These are phyloP conservation scores for Trametes coccinea DNA, from an alignment of 768 basidiomycete species.

Conservation along the genomic window DNA sequence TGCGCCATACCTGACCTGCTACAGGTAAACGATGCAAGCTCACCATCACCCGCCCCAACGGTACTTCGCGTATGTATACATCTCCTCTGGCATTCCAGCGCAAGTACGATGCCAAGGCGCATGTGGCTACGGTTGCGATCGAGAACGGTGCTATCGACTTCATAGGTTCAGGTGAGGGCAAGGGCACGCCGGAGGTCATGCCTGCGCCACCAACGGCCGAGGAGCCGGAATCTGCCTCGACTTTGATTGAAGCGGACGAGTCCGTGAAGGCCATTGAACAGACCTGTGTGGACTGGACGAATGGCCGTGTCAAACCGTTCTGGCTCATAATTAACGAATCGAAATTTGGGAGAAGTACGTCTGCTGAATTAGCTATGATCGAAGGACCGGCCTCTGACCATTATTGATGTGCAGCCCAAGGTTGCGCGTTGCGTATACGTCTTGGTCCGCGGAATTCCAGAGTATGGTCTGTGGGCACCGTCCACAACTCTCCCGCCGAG, in stretches of 20 bases:
- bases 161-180: conserved; percentile 46
- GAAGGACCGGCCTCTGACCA: conserved; percentile 22
- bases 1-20: background rate
- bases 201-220: conserved; percentile 8
- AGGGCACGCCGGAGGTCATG: conserved; percentile 34
- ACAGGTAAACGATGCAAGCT: conserved; percentile 63
- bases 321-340: conserved; percentile 55
- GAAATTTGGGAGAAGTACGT: conserved; percentile 44
- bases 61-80: conserved; percentile 51
- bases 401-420: conserved; percentile 34
- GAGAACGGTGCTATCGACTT: conserved; percentile 64
- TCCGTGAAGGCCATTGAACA: conserved; percentile 48
- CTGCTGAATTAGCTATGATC: conserved; percentile 22
- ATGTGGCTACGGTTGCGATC: conserved; percentile 54
- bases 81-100: conserved; percentile 46
- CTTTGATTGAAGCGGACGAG: conserved; percentile 5
- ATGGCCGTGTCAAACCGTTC: conserved; percentile 48
- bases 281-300: conserved; percentile 57
- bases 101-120: conserved; percentile 54
- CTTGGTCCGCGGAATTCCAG: conserved; percentile 51
- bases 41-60: conserved; percentile 58
- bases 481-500: conserved; percentile 39
- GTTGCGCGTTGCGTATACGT: conserved; percentile 57
- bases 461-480: conserved; percentile 52
- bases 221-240: background rate